These are phyloP conservation scores for Spongiforma sp. DNA, from an alignment of 1,284 basidiomycete genomes.

Conservation along the genomic window DNA sequence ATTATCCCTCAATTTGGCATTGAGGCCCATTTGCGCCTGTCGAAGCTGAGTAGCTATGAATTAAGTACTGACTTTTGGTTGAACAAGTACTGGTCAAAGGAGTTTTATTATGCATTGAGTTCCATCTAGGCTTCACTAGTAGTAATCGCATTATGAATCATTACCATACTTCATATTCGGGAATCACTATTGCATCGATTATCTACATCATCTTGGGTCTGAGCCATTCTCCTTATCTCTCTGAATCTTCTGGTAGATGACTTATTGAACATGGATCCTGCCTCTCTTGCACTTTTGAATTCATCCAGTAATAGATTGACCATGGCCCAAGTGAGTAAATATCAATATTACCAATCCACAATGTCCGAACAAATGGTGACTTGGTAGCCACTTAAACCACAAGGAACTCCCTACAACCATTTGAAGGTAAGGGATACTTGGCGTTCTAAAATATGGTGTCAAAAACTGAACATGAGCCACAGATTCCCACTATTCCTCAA, in stretches of 20 bases:
- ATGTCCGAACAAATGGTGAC: not conserved
- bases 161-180: not conserved
- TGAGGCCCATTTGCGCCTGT: not conserved
- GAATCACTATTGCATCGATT: not conserved
- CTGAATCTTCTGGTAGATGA: not conserved
- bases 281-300: not conserved
- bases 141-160: not conserved
- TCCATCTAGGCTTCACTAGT: not conserved
- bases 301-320: not conserved
- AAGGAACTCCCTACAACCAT: constrained; percentile 3
- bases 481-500: not conserved
- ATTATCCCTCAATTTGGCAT: constrained; percentile 1
- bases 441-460: not conserved
- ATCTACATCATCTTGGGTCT: not conserved
- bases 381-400: not conserved
- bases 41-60: constrained; percentile 1
- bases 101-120: constrained; percentile 2
- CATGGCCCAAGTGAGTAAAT: not conserved
- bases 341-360: not conserved
- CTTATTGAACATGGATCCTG: not conserved
- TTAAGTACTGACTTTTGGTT: constrained; percentile 4
- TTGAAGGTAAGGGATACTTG: not conserved
- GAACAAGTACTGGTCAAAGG: constrained; percentile 7
- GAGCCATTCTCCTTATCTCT: not conserved
- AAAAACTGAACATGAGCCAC: not conserved